Evolutionary conservation across 345 rosid genomes (phyloP).

Genomic region (Brassica incana): DNA sequence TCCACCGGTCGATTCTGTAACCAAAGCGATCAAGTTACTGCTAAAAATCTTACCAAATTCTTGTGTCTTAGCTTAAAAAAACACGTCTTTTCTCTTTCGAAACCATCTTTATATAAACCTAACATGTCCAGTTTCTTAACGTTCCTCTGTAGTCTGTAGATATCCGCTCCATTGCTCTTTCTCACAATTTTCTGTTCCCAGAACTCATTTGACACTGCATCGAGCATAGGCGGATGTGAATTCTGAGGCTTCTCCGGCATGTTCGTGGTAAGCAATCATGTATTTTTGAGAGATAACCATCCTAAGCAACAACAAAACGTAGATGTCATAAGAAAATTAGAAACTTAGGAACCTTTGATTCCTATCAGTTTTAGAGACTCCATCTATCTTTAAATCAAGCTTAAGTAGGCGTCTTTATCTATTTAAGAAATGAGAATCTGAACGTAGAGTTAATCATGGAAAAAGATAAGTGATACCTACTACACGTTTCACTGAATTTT

Average conservation of each 20-base stretch:
- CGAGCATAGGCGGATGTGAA: slow-evolving; percentile 54
- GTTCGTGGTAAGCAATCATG: slow-evolving; percentile 55
- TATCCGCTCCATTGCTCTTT: slow-evolving; percentile 36
- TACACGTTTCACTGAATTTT: too few species aligned
- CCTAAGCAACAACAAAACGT: slow-evolving; percentile 37
- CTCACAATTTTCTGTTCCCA: slow-evolving; percentile 41
- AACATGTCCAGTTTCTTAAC: too few species aligned
- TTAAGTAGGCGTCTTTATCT: too few species aligned
- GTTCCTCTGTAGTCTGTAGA: slow-evolving; percentile 52
- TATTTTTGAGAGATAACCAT: slow-evolving; percentile 54
- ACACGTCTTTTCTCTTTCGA: slow-evolving; percentile 37
- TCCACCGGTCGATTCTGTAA: slow-evolving; percentile 24
- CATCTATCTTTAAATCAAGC: not conserved
- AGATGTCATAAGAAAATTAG: too few species aligned
- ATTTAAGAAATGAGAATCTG: too few species aligned
- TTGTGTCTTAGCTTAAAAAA: slow-evolving; percentile 57
- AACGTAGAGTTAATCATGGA: too few species aligned
- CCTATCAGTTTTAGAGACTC: too few species aligned
- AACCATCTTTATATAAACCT: slow-evolving; percentile 18
- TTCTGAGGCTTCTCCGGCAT: slow-evolving; percentile 39
- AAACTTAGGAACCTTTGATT: too few species aligned
- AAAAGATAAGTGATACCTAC: too few species aligned
- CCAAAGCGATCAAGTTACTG: slow-evolving; percentile 47
- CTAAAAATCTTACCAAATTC: slow-evolving; percentile 54
- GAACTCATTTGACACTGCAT: slow-evolving; percentile 56